Conservation (phyloP, 2,329 filamentous ascomycete genomes). For the Alternaria brassicae region DNA sequence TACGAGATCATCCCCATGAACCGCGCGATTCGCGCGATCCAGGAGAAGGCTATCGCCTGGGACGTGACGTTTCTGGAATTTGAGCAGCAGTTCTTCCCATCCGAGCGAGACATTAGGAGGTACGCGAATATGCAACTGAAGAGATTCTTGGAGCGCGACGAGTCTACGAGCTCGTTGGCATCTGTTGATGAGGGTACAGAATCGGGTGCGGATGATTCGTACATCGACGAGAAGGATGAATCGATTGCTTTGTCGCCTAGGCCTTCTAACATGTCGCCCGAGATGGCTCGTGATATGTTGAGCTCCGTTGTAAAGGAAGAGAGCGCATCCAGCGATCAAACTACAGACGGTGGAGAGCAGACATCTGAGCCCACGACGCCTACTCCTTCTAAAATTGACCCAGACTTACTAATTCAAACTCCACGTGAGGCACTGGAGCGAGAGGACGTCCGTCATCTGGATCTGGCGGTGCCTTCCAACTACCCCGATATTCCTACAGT, state of each 20-base stretch:
- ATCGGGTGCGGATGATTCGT: slow-evolving; percentile 40
- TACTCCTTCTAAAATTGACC: slow-evolving; percentile 14
- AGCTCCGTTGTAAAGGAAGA: slow-evolving; percentile 72
- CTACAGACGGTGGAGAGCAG: slow-evolving; percentile 10
- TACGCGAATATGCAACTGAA: slow-evolving; percentile 90
- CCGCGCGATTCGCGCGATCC: slow-evolving; percentile 83
- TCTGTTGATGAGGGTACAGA: slow-evolving; percentile 72
- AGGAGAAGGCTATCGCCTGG: slow-evolving; percentile 93
- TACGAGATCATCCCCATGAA: slow-evolving; percentile 97
- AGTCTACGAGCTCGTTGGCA: slow-evolving; percentile 76
- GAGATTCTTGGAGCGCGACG: slow-evolving; percentile 87
- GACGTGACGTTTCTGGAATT: slow-evolving; percentile 90
- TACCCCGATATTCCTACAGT: slow-evolving; percentile 28
- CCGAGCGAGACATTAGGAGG: slow-evolving; percentile 93
- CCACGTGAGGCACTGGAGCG: slow-evolving; percentile 52
- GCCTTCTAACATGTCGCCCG: slow-evolving; percentile 59
- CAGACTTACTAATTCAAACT: slow-evolving; percentile 37
- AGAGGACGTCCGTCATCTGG: slow-evolving; percentile 66
- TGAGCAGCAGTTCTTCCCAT: slow-evolving; percentile 88
- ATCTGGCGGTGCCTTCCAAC: slow-evolving; percentile 63
- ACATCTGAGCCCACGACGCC: slow-evolving; percentile 16
- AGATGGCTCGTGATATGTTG: slow-evolving; percentile 69
- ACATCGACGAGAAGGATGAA: slow-evolving; percentile 42
- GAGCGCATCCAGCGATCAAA: slow-evolving; percentile 42
- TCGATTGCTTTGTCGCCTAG: slow-evolving; percentile 41